Percentiles rank a stretch among this genome's conserved stretches.
Evolutionary conservation across 176 grass and related monocot genomes (phyloP).

Genomic region (Olyra latifolia): DNA sequence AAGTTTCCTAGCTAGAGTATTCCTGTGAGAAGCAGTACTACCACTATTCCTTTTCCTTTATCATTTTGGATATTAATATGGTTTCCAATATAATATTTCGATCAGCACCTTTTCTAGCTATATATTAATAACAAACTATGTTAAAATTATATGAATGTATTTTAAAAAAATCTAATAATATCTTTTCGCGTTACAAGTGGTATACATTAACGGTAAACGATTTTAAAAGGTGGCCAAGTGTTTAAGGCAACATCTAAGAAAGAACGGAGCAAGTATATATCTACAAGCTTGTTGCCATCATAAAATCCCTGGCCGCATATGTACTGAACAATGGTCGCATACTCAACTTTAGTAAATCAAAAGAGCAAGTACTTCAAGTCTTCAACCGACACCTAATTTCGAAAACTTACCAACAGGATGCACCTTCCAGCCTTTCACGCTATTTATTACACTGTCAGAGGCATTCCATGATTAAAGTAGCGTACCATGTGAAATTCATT

Average conservation of each 20-base stretch:
- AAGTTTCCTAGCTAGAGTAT: not conserved
- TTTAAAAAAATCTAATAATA: too few species aligned
- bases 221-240: too few species aligned
- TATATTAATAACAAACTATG: too few species aligned
- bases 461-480: constrained; percentile 36
- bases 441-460: constrained; percentile 28
- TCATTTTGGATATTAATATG: too few species aligned
- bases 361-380: not conserved
- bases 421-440: constrained; percentile 9
- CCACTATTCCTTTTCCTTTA: too few species aligned
- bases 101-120: too few species aligned
- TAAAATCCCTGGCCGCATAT: not conserved
- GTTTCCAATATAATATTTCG: too few species aligned
- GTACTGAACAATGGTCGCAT: not conserved
- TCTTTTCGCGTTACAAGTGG: too few species aligned
- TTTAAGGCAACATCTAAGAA: too few species aligned
- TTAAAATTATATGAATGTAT: too few species aligned
- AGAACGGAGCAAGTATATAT: too few species aligned
- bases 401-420: constrained; percentile 14
- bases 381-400: constrained; percentile 36
- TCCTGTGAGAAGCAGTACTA: not conserved
- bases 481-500: constrained; percentile 62
- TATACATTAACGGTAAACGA: too few species aligned
- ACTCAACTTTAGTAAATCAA: constrained; percentile 8
- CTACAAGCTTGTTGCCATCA: not conserved